These are phyloP conservation scores for Neonectria magnoliae DNA, from an alignment of 2,329 filamentous ascomycete species.

Conservation along the genomic window DNA sequence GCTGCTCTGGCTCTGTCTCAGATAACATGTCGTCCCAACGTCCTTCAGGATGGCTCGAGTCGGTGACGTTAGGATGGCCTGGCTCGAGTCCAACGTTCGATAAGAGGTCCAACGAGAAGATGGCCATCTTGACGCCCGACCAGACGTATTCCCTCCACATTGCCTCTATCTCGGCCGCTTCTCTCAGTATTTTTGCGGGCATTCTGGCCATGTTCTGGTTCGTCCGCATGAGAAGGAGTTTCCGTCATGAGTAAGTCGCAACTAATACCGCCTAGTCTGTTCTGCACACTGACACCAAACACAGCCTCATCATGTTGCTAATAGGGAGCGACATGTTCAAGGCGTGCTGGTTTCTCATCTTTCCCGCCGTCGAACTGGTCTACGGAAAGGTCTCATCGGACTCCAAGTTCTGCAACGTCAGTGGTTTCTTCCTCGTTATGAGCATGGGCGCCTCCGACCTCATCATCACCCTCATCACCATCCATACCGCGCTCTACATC, in stretches of 20 bases:
- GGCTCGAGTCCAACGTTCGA: conserved; percentile 23
- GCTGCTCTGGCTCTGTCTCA: neutral
- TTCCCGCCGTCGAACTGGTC: conserved; percentile 67
- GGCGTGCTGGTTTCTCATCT: conserved; percentile 73
- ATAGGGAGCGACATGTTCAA: conserved; percentile 79
- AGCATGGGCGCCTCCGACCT: conserved; percentile 78
- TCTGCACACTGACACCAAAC: conserved; percentile 15
- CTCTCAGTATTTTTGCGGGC: conserved; percentile 66
- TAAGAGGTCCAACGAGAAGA: conserved; percentile 26
- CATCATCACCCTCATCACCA: conserved; percentile 75
- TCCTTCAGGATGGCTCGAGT: neutral
- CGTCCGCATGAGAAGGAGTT: conserved; percentile 75
- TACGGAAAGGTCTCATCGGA: conserved; percentile 59
- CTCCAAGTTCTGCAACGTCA: conserved; percentile 72
- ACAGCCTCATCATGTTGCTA: conserved; percentile 77
- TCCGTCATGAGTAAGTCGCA: conserved; percentile 67
- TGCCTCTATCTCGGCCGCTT: conserved; percentile 53
- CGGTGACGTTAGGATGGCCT: conserved; percentile 22
- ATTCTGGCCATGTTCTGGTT: conserved; percentile 76
- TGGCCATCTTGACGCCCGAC: conserved; percentile 24
- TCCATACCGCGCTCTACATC: conserved; percentile 79
- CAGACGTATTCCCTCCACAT: conserved; percentile 40
- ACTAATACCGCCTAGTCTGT: neutral
- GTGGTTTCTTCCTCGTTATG: conserved; percentile 73
- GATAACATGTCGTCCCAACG: neutral